Evolutionary conservation across 352 stramenopile genomes (phyloP), one percentile per base, ranked within the genome.

Genomic region (Phytophthora capsici): DNA sequence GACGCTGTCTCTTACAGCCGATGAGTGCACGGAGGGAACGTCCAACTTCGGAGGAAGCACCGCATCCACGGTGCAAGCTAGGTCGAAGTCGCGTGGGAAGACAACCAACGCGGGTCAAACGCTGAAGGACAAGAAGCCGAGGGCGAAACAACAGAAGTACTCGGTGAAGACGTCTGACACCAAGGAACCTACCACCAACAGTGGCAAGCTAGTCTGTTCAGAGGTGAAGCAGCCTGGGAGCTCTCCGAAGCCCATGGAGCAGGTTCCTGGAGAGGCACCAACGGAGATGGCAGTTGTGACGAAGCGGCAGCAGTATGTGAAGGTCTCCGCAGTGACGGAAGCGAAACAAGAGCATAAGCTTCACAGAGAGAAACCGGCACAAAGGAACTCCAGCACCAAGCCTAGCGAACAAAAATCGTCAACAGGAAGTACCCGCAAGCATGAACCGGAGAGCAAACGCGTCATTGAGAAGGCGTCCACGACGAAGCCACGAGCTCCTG

Each of bases 211-310:
- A n/a, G 26, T 20, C 6, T 37, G 14, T 50, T 25, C 16, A 10
- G 19, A 43, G 20, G 20, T 26, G 25, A 47, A 45, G 41, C 52
- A 57, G 12, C 25, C 47, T 9, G 13, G n/a, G 14, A 28, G 48
- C 4, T 30, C 34, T 26, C 20, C n/a, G 0, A 59, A 56, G 4
- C 25, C 26, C 8, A 65, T 36, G 3, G 49, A 74, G 50, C 64
- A 77, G 22, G 54, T 71, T n/a, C 50, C 64, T 54, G 59, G 59
- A 41, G 59, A 74, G 19, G 50, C 65, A 3, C 48, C 65, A 46
- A 30, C 37, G 1, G 59, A 74, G 54, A 62, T 40, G 6, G 23
- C 47, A 13, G 14, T 54, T 13, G 43, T 48, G n/a, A 71, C 57
- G 34, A 65, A 61, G 46, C 36, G 52, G 26, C 7, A 17, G 19